These are phyloP conservation scores for Aspergillus hancockii DNA, from an alignment of 495 filamentous ascomycete genomes.

Conservation along the genomic window DNA sequence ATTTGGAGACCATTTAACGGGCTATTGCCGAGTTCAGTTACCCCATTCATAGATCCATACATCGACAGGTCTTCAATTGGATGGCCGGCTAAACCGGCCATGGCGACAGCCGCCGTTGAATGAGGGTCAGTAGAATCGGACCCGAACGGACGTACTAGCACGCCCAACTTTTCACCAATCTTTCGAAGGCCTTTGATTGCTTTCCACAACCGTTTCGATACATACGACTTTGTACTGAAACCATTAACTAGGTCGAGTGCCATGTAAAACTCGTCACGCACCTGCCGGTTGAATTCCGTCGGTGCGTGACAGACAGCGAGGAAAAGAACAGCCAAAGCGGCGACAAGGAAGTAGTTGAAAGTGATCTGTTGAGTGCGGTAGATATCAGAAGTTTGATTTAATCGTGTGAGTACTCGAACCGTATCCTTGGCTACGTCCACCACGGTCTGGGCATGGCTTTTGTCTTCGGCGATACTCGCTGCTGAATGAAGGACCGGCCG, in stretches of 20 bases:
- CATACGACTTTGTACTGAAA: constrained; percentile 75
- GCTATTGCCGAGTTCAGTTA: constrained; percentile 57
- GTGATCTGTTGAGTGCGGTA: constrained; percentile 78
- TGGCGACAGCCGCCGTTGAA: constrained; percentile 67
- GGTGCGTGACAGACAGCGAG: constrained; percentile 83
- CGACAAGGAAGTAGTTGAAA: constrained; percentile 86
- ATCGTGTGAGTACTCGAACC: constrained; percentile 68
- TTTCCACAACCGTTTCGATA: constrained; percentile 79
- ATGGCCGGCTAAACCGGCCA: constrained; percentile 74
- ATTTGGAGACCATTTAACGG: constrained; percentile 63
- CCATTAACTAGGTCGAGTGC: constrained; percentile 80
- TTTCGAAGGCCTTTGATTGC: constrained; percentile 78
- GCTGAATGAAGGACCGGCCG: constrained; percentile 78
- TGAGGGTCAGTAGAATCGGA: constrained; percentile 55
- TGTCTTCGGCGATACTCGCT: constrained; percentile 72
- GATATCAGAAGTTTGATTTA: constrained; percentile 79
- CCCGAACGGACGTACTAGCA: constrained; percentile 52
- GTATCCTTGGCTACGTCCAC: constrained; percentile 81
- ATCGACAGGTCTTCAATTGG: constrained; percentile 60
- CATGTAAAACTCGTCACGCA: constrained; percentile 84
- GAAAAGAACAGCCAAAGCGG: constrained; percentile 78
- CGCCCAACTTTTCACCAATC: constrained; percentile 75
- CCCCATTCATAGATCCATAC: constrained; percentile 48
- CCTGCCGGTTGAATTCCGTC: constrained; percentile 68
- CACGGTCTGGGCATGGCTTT: constrained; percentile 64